Evolutionary conservation across 1,284 basidiomycete species (phyloP), one percentile per base, ranked within the genome.

Genomic region (Omphalotus olearius): DNA sequence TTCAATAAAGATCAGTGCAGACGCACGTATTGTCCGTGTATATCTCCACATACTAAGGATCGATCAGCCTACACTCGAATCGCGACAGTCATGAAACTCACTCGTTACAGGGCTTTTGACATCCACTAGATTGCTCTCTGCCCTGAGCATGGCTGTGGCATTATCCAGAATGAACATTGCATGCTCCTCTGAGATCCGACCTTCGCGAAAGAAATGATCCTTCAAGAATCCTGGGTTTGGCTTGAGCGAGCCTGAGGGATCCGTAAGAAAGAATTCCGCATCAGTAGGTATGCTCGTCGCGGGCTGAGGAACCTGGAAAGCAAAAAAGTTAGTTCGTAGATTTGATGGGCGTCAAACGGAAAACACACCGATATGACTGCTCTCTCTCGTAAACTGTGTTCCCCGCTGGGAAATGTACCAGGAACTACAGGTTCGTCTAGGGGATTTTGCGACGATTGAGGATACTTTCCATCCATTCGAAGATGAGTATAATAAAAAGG

Each of bases 11-110:
- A 50, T 23, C 52, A 39, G 40, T 40, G 25, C 56, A 30, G 47
- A 72, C 91, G 71, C 71, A 96, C 93, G 71, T 95, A 99, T 88
- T 99, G 96, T 7, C 96, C 96, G 67, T 99, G 96, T 50, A 98
- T 95, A 73, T 99, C 96, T 46, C 95, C 95, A 64, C 93, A 95
- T 57, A 98, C 93, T 94, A 59, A 35, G 50, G 42, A 36, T 46
- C 46, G 48, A 53, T 45, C 46, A 45, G 42, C 54, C 48, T n/a
- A 48, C 25, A 40, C 53, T 14, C 41, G 25, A 45, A n/a, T 44
- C 45, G 56, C 33, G 54, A 42, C 30, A 25, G 43, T 51, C 18
- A 18, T 52, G 38, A 44, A 40, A 71, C 90, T 61, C 62, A 95
- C 93, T 92, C 45, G 94, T 98, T 54, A 98, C 92, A 30, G 96